These are phyloP conservation scores for Coleophoma crateriformis DNA, from an alignment of 2,329 filamentous ascomycete genomes.

Conservation along the genomic window DNA sequence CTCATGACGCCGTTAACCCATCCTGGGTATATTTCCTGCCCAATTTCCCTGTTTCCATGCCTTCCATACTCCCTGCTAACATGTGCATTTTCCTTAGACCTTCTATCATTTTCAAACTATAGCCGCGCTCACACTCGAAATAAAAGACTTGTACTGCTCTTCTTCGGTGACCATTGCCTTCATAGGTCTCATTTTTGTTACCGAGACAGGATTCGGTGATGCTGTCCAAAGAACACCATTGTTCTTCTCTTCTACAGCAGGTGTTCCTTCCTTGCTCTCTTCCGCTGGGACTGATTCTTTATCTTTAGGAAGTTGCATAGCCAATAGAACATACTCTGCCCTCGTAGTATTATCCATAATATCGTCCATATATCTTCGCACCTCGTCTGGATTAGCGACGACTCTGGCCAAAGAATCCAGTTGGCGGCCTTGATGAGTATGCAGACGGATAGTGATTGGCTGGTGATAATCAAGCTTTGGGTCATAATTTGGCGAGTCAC, in stretches of 20 bases:
- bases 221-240: conserved; percentile 31
- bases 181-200: conserved; percentile 12
- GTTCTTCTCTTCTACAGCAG: conserved; percentile 6
- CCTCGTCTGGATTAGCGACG: conserved; percentile 58
- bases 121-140: conserved; percentile 13
- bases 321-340: conserved; percentile 60
- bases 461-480: conserved; percentile 68
- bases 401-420: conserved; percentile 56
- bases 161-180: conserved; percentile 29
- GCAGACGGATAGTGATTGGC: conserved; percentile 61
- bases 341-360: conserved; percentile 65
- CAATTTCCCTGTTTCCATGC: no score
- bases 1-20: no score
- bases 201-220: conserved; percentile 2
- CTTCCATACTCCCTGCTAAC: no score
- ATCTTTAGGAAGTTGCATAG: conserved; percentile 56
- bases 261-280: conserved; percentile 12
- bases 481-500: conserved; percentile 55
- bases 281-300: conserved; percentile 16
- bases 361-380: conserved; percentile 62
- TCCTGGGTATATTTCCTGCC: no score
- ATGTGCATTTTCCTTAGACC: no score
- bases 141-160: conserved; percentile 38
- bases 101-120: not conserved
- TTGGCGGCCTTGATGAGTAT: conserved; percentile 46